phyloP scores from a whole-genome alignment of 1,139 yeast genomes.

The Diutina scorzettiae region DNA sequence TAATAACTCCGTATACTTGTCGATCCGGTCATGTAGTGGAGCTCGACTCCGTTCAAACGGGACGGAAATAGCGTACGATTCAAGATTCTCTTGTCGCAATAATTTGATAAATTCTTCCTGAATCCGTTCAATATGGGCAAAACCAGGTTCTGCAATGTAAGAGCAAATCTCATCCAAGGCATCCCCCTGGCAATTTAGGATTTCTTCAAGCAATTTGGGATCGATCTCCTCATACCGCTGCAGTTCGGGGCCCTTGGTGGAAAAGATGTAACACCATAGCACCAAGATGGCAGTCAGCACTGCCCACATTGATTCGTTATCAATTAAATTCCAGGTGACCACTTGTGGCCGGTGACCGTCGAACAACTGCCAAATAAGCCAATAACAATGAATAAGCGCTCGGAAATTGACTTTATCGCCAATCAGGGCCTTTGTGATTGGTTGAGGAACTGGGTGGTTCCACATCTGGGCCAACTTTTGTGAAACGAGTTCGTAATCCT shows the following conservation, averaged over 20 bases:
- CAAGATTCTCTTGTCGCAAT: conserved; percentile 24
- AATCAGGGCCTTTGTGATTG: conserved; percentile 6
- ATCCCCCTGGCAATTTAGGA: not conserved
- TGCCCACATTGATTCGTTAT: conserved; percentile 30
- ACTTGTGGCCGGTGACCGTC: conserved; percentile 17
- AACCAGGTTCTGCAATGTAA: conserved; percentile 18
- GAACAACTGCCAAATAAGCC: conserved; percentile 41
- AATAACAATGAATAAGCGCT: conserved; percentile 51
- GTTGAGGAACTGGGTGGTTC: conserved; percentile 13
- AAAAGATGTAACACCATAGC: conserved; percentile 47
- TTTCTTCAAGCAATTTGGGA: conserved; percentile 13
- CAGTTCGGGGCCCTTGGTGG: conserved; percentile 44
- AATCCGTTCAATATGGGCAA: conserved; percentile 23
- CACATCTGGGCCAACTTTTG: conserved; percentile 40
- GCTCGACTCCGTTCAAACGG: conserved; percentile 11
- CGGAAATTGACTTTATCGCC: conserved; percentile 25
- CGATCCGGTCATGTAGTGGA: conserved; percentile 22
- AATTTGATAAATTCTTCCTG: conserved; percentile 16
- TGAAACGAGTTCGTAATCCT: conserved; percentile 42
- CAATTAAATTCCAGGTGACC: conserved; percentile 7
- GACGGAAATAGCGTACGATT: not conserved
- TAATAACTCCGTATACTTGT: conserved; percentile 31
- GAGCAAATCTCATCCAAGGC: not conserved
- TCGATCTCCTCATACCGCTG: conserved; percentile 18
- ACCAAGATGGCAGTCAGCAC: conserved; percentile 39